A percentile compares a stretch with the other conserved stretches of the same genome.
Evolutionary conservation across 768 basidiomycete species (phyloP).

Genomic region (Lyophyllum atratum): DNA sequence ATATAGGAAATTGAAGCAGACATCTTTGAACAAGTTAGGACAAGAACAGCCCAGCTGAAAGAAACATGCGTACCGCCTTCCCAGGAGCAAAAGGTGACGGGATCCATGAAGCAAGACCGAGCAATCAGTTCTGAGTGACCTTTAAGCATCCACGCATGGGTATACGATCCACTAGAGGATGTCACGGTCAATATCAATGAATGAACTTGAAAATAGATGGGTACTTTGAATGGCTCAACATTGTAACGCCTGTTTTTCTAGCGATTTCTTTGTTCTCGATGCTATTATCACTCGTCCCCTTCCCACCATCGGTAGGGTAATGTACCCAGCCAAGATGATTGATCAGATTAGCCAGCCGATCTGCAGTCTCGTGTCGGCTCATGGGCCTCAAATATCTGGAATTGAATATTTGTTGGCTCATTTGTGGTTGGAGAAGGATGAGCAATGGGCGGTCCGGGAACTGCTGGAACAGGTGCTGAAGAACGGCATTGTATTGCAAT

Average conservation of each 20-base stretch:
- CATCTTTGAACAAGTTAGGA: slow-evolving; percentile 47
- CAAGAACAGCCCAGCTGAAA: not conserved
- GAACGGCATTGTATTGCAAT: slow-evolving; percentile 64
- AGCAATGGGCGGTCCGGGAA: slow-evolving; percentile 74
- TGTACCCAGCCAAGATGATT: slow-evolving; percentile 65
- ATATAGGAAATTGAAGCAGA: slow-evolving; percentile 92
- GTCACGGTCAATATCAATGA: not conserved
- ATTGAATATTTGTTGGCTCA: slow-evolving; percentile 86
- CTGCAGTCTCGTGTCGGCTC: slow-evolving; percentile 58
- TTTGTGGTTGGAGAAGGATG: slow-evolving; percentile 77
- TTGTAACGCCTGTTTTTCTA: slow-evolving; percentile 59
- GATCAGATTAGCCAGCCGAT: slow-evolving; percentile 57
- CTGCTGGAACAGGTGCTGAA: slow-evolving; percentile 55
- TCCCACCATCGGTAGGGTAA: slow-evolving; percentile 18
- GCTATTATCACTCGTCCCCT: slow-evolving; percentile 17
- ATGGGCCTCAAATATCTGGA: slow-evolving; percentile 71
- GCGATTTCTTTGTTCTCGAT: slow-evolving; percentile 27
- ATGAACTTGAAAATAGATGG: slow-evolving; percentile 20
- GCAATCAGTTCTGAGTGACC: slow-evolving; percentile 64
- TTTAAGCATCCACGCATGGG: slow-evolving; percentile 91
- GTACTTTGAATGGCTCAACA: slow-evolving; percentile 90
- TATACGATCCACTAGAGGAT: slow-evolving; percentile 65
- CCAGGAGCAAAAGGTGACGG: slow-evolving; percentile 90
- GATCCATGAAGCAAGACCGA: slow-evolving; percentile 89
- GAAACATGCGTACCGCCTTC: slow-evolving; percentile 70